Base-by-base conservation (phyloP, 2,329 filamentous ascomycete genomes). In the Sphaerulina vaccinii region DNA sequence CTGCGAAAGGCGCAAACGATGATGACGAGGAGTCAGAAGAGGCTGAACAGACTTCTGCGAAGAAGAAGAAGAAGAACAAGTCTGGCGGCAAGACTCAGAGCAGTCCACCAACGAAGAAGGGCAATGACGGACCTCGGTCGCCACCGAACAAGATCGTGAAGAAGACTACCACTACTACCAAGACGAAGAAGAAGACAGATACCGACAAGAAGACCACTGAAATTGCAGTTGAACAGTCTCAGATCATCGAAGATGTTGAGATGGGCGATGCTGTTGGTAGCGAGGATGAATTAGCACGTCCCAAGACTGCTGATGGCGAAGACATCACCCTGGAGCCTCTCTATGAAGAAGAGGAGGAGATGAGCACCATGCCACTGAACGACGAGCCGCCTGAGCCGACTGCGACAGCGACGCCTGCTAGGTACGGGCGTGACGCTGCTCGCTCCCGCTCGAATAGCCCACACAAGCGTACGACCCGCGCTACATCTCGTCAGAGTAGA, bases 31-130 rank as follows among this genome's bases (percentile, higher is more conserved):
- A 47, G 10, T 63, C 64, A 36, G 63, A 54, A 51, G 52, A 61
- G 6, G 47, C 57, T 19, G 54, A 61, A 2, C 54, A 59, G 13
- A 44, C 46, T 23, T 57, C 48, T n/a, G n/a, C n/a, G n/a, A n/a
- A n/a, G 8, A 49, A 54, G 7, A 67, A 61, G 58, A 69, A 68
- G 59, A 67, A 65, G 54, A 65, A 65, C 56, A 68, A 65, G 58
- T 64, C 64, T 3, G 41, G 47, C 8, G 58, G 58, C 44, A 60
- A 62, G 45, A 21, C 51, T 11, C 53, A 50, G 6, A 46, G 45
- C 11, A 44, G 27, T 22, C 49, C 51, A 37, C 51, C 46, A n/a
- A 38, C 37, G 9, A 52, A 36, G 22, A 56, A 51, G 27, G 49
- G 43, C n/a, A 51, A 35, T 7, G 50, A 15, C 15, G 55, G 32